Base-by-base conservation (phyloP, 306 rosid species). In the Nissolia schottii region DNA sequence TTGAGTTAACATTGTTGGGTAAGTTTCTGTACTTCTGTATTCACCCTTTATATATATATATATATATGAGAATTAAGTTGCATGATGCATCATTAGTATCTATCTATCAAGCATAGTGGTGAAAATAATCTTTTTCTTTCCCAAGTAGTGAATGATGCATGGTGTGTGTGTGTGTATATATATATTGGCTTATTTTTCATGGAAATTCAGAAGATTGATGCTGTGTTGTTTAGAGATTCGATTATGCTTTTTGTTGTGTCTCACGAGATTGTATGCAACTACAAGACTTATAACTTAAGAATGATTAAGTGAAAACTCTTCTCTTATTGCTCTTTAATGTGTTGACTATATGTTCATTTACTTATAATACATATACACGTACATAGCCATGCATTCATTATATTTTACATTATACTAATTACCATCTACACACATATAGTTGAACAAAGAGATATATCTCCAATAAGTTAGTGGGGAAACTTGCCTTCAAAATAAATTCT, bases 1-100 rank as follows among this genome's bases (percentile, higher is more conserved):
- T 71, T 57, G 78, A 34, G 45, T 80, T 69, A 64, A 69, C 46
- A 37, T 74, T 79, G 54, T 45, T 45, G 65, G 62, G 79, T 49
- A 75, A 70, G 69, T 75, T 43, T 38, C 32, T 64, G 51, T 70
- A 43, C 32, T n/a, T n/a, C n/a, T 70, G 55, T 65, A 70, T 70
- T 53, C 57, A 74, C 57, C 51, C n/a, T 35, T 27, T 65, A 58
- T 56, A 11, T 15, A 66, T n/a, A n/a, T n/a, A n/a, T n/a, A n/a
- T n/a, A n/a, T n/a, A n/a, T 1, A 41, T 12, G 49, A 12, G 23
- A 6, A 35, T n/a, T 11, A 15, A 49, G 34, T 46, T 61, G 28
- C 49, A 25, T 64, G n/a, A n/a, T n/a, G n/a, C n/a, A n/a, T n/a
- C n/a, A n/a, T n/a, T n/a, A 51, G 28, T 31, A 22, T 6, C 7